Evolutionary conservation across 441 rosid species (phyloP).

Genomic region (Erysimum pusillum): DNA sequence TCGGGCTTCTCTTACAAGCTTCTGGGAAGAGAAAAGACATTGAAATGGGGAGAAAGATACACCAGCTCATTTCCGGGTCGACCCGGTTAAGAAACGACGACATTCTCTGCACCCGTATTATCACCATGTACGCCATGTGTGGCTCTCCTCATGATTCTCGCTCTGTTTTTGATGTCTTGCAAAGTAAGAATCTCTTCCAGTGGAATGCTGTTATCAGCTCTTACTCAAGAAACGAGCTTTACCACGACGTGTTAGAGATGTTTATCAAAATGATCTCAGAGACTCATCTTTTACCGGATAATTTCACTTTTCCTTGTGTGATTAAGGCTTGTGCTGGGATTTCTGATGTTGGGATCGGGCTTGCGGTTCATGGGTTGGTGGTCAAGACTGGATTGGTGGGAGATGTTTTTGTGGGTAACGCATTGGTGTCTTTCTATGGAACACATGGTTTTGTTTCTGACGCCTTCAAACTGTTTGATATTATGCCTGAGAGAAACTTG

Average conservation of each 20-base stretch:
- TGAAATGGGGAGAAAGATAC: slow-evolving; percentile 58
- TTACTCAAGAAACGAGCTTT: slow-evolving; percentile 62
- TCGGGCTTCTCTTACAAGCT: slow-evolving; percentile 62
- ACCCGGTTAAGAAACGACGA: slow-evolving; percentile 52
- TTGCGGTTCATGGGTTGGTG: slow-evolving; percentile 65
- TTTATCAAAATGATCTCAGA: slow-evolving; percentile 57
- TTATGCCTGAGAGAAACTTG: slow-evolving; percentile 62
- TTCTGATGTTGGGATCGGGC: slow-evolving; percentile 53
- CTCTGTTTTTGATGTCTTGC: slow-evolving; percentile 54
- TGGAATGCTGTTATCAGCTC: slow-evolving; percentile 83
- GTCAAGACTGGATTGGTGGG: slow-evolving; percentile 58
- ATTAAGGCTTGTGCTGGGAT: slow-evolving; percentile 70
- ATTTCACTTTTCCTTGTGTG: slow-evolving; percentile 75
- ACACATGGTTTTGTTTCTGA: slow-evolving; percentile 54
- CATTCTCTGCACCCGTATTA: slow-evolving; percentile 62
- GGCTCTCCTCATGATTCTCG: slow-evolving; percentile 63
- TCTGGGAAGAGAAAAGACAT: slow-evolving; percentile 58
- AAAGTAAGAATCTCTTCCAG: slow-evolving; percentile 62
- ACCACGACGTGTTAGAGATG: slow-evolving; percentile 51
- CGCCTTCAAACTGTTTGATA: slow-evolving; percentile 54
- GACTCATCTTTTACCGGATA: slow-evolving; percentile 59
- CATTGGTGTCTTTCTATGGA: slow-evolving; percentile 63
- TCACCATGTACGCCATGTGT: slow-evolving; percentile 69
- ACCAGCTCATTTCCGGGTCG: slow-evolving; percentile 55
- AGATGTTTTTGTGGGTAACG: slow-evolving; percentile 65